Base-by-base conservation (phyloP, 2,329 filamentous ascomycete species). In the Aspergillus sojae region DNA sequence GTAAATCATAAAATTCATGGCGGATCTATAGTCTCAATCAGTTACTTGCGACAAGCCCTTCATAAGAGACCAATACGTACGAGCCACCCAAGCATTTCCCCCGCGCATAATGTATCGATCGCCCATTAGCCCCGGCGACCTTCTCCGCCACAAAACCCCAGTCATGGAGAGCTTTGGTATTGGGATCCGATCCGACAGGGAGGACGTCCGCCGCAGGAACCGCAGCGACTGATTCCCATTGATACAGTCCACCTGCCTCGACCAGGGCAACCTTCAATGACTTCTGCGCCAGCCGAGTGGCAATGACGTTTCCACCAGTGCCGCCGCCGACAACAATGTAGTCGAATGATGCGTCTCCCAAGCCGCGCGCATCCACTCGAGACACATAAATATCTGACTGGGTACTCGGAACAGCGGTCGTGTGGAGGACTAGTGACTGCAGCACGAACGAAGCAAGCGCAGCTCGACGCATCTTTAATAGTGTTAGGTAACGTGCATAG, bases 251-350 rank as follows among this genome's bases (percentile, higher is more conserved):
- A 3, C 73, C 75, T 1, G 73, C 73, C 57, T 77, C 75, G 1
- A 76, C 62, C 36, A 77, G 41, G 0, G 71, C 74, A 3, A 76
- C 74, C 5, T 57, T 65, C 45, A 69, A 66, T 0, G 60, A 45
- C 3, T 67, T 62, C 57, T 74, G 65, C 4, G 74, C 73, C n/a
- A 75, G 61, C 12, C 71, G 65, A 1, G 68, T 72, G 9, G 72
- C 72, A 2, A 75, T 56, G 9, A 66, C 65, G 50, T 57, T 68
- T 1, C 75, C 75, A 9, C 68, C 70, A 0, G 72, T 74, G 5
- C 72, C 73, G 19, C 74, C 74, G 11, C 72, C 72, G 19, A 74
- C 66, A n/a, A 75, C 68, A 12, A 75, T 61, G 48, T 73, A 75
- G 53, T 75, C 73, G 12, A 72, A 74, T 2, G 26, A 30, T 7